Percentiles rank a stretch among this genome's conserved stretches.
phyloP scores from a whole-genome alignment of 352 stramenopile genomes.

The Pythium aristosporum region DNA sequence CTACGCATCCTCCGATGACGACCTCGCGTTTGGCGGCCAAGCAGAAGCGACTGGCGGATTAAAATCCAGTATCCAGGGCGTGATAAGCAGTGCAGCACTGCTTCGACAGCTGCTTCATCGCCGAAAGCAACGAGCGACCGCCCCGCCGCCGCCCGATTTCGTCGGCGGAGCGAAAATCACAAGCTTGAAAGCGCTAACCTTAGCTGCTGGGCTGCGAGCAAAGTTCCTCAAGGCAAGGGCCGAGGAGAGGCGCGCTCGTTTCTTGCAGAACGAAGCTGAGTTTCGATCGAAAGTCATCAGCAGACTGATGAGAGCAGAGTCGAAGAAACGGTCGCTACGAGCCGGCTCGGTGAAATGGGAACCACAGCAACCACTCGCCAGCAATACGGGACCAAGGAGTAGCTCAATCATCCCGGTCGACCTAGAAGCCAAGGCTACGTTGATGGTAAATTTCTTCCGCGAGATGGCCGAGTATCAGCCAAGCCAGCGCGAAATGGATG shows the following conservation, averaged over 20 bases:
- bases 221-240: constrained; percentile 50
- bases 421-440: constrained; percentile 25
- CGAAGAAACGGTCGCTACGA: constrained; percentile 12
- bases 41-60: background rate
- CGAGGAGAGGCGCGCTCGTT: constrained; percentile 29
- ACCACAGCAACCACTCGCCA: background rate
- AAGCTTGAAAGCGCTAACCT: constrained; percentile 31
- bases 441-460: constrained; percentile 47
- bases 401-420: background rate
- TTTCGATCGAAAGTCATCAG: constrained; percentile 25
- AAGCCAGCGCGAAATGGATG: constrained; percentile 25
- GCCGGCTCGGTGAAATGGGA: background rate
- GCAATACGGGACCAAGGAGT: background rate
- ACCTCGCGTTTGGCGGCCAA: background rate
- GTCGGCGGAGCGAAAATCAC: constrained; percentile 37
- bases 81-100: constrained; percentile 25
- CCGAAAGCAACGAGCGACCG: constrained; percentile 31
- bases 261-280: constrained; percentile 27
- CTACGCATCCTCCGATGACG: background rate
- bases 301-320: constrained; percentile 19
- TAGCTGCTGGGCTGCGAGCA: constrained; percentile 38
- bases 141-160: constrained; percentile 32
- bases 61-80: background rate
- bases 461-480: constrained; percentile 52
- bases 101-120: constrained; percentile 42